phyloP scores from a whole-genome alignment of 208 protist genomes.

The Trypanosoma congolense region DNA sequence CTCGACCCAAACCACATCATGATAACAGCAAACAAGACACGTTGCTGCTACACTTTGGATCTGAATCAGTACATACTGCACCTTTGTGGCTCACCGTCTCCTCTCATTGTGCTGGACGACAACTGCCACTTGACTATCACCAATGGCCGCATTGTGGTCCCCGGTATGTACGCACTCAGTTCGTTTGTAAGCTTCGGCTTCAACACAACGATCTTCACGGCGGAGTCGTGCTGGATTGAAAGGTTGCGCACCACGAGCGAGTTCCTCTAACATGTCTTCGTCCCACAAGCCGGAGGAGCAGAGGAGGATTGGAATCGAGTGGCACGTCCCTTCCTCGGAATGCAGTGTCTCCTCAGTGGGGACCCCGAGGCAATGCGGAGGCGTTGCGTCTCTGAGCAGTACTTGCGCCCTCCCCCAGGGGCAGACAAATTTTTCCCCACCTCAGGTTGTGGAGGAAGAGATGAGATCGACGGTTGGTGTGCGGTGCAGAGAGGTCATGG shows the following conservation, averaged over 20 bases:
- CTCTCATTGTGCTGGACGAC: conserved; percentile 65
- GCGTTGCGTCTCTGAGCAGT: neutral
- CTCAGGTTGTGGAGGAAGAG: conserved; percentile 10
- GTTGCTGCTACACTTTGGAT: conserved; percentile 72
- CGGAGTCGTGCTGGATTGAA: conserved; percentile 48
- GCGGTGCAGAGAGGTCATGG: conserved; percentile 28
- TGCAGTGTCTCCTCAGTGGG: conserved; percentile 3
- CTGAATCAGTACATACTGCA: conserved; percentile 57
- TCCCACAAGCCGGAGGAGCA: conserved; percentile 2
- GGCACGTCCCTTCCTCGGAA: conserved; percentile 5
- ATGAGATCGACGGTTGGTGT: conserved; percentile 33
- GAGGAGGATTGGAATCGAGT: conserved; percentile 11
- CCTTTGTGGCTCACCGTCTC: conserved; percentile 44
- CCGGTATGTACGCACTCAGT: conserved; percentile 74
- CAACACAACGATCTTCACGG: conserved; percentile 51
- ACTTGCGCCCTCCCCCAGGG: neutral
- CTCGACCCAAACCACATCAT: conserved; percentile 74
- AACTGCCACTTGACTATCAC: conserved; percentile 79
- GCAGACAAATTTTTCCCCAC: neutral
- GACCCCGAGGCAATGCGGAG: conserved; percentile 1
- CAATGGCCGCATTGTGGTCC: conserved; percentile 78
- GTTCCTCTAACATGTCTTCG: neutral
- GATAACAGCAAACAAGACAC: conserved; percentile 45
- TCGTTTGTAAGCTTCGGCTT: conserved; percentile 80
- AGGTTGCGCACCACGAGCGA: conserved; percentile 19